Conservation (phyloP, 1,284 basidiomycete genomes). For the Leccinum pachyderme region DNA sequence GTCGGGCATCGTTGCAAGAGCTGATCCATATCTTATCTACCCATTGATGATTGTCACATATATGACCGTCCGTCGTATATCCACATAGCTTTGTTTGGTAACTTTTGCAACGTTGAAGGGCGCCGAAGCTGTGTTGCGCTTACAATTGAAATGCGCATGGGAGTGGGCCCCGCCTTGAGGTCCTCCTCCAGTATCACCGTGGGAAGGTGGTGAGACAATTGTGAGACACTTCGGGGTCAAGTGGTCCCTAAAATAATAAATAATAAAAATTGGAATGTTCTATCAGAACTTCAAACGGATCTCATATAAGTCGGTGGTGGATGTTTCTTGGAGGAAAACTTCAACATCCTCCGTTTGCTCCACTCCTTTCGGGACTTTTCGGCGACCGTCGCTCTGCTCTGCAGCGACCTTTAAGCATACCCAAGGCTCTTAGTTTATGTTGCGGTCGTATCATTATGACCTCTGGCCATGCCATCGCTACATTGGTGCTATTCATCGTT, state of each 20-base stretch:
- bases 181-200: too few relatives aligned
- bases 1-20: neutral
- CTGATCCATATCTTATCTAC: neutral
- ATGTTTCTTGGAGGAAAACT: neutral
- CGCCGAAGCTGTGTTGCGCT: neutral
- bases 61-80: too few relatives aligned
- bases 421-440: neutral
- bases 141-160: neutral
- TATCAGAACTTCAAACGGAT: neutral
- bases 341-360: neutral
- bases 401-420: neutral
- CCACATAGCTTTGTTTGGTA: neutral
- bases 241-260: too few relatives aligned
- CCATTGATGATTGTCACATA: neutral
- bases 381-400: neutral
- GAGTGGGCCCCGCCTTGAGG: too few relatives aligned
- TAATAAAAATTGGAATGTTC: too few relatives aligned
- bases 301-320: neutral
- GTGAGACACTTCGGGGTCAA: too few relatives aligned
- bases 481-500: constrained; percentile 69
- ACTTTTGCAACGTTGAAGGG: neutral
- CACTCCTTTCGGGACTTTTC: neutral
- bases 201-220: too few relatives aligned
- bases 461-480: constrained; percentile 55
- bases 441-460: constrained; percentile 35